Evolutionary conservation across 805 yeast genomes (phyloP), one percentile per base, ranked within the genome.

Genomic region (Yarrowia porcina): DNA sequence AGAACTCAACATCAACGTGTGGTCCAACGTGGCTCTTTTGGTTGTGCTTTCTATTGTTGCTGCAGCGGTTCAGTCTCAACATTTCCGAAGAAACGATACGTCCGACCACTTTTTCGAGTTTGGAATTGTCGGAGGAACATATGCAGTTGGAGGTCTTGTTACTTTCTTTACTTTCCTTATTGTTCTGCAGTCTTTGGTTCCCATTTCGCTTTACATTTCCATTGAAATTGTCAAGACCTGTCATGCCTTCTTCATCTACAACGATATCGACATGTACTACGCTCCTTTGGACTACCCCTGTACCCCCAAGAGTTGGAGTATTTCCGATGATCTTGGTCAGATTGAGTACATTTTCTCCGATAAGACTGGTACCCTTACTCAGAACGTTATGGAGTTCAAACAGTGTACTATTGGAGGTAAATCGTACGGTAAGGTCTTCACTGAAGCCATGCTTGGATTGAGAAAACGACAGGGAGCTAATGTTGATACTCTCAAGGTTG

Each of bases 251-350:
- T 88, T 88, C 77, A 89, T 88, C 66, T 87, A 81, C 72, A 81
- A 87, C 3, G 96, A 88, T 72, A 77, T 78, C 36, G 79, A 81
- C 66, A 84, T 88, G 87, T 89, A 88, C 71, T 85, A 88, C 68
- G 85, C 79, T 47, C 81, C 76, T 56, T 75, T 87, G 52, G 91
- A 88, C 73, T 87, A 83, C 69, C 92, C 93, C 0, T 89, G 96
- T 73, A 82, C 86, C 0, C 93, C 96, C 4, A 88, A 88, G 69
- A 81, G 92, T 0, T 88, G 96, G 96, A 85, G 85, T 69, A 88
- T 88, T 60, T 87, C 93, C 11, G 96, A 88, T 73, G 96, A 88
- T 71, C 77, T 88, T 68, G 96, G 96, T 21, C 96, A 89, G 72
- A 85, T 88, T 66, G 96, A 88, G 73, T 88, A 88, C 70, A 81